Percentiles rank a stretch among this genome's conserved stretches.
Evolutionary conservation across 352 stramenopile genomes (phyloP).

Genomic region (Phytopythium litorale): DNA sequence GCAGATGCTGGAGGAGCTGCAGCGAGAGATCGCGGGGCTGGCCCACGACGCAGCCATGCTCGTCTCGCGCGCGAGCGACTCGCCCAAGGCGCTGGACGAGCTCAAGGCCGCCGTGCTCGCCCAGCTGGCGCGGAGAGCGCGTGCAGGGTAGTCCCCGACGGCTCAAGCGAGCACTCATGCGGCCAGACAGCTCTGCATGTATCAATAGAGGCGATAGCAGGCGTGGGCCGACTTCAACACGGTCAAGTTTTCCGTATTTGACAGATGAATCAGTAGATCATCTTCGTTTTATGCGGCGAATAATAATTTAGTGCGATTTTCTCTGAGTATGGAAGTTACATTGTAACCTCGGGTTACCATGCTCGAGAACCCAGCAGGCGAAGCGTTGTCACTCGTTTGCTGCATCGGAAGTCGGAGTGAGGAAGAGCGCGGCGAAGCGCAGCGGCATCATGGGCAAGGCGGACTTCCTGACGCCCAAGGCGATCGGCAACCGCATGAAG

Average conservation of each 20-base stretch:
- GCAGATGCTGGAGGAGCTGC: constrained; percentile 60
- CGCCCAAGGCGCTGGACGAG: constrained; percentile 11
- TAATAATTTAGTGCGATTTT: not conserved
- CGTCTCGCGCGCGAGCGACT: not conserved
- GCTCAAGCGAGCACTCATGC: not conserved
- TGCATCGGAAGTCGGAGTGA: not conserved
- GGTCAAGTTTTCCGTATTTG: not conserved
- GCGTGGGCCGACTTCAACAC: not conserved
- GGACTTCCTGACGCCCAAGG: constrained; percentile 85
- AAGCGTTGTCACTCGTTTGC: no score
- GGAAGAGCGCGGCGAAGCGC: not conserved
- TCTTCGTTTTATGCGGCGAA: no score
- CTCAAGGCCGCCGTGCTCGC: constrained; percentile 32
- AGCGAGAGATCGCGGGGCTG: constrained; percentile 30
- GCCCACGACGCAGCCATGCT: constrained; percentile 19
- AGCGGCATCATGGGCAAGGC: constrained; percentile 64
- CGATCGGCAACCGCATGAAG: constrained; percentile 87
- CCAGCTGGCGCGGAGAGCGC: constrained; percentile 1
- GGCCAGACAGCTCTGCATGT: not conserved
- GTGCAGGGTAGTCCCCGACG: not conserved
- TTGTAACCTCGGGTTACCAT: no score
- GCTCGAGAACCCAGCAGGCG: no score
- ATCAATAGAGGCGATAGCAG: not conserved
- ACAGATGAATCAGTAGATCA: no score
- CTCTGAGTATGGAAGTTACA: no score